phyloP scores from a whole-genome alignment of 441 rosid genomes.

The Macaranga tanarius region DNA sequence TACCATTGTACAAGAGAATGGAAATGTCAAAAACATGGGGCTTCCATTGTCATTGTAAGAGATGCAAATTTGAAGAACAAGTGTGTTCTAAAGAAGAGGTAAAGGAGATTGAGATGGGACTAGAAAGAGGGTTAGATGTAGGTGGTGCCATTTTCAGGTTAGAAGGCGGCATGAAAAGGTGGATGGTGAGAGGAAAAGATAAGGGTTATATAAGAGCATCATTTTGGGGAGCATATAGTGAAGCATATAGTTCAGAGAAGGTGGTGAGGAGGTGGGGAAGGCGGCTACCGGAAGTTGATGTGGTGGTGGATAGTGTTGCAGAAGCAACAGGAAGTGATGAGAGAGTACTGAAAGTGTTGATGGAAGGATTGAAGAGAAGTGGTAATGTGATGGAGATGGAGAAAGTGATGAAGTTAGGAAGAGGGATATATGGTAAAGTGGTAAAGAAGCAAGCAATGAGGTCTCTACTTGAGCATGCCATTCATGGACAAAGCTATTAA shows the following conservation, averaged over 20 bases:
- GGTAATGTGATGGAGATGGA: constrained; percentile 48
- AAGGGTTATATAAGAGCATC: constrained; percentile 82
- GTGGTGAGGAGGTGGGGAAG: constrained; percentile 63
- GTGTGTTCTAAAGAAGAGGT: constrained; percentile 46
- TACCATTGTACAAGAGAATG: constrained; percentile 47
- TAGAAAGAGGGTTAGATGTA: constrained; percentile 61
- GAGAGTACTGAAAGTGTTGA: constrained; percentile 50
- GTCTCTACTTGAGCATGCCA: constrained; percentile 45
- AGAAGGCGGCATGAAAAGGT: constrained; percentile 74
- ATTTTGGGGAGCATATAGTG: constrained; percentile 59
- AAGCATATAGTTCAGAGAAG: constrained; percentile 57
- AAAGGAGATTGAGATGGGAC: constrained; percentile 50
- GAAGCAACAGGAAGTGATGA: constrained; percentile 75
- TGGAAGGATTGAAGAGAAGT: constrained; percentile 43
- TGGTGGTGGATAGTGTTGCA: constrained; percentile 57
- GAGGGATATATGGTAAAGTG: constrained; percentile 68
- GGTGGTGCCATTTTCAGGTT: constrained; percentile 51
- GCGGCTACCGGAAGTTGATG: constrained; percentile 55
- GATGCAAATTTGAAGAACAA: constrained; percentile 68
- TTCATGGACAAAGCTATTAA: constrained; percentile 23
- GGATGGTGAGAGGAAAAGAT: constrained; percentile 69
- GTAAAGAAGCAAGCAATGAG: constrained; percentile 69
- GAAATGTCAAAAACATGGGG: constrained; percentile 79
- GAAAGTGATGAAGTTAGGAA: constrained; percentile 49
- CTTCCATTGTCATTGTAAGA: constrained; percentile 59